A percentile compares a stretch with the other conserved stretches of the same genome.
phyloP scores from a whole-genome alignment of 1,284 basidiomycete genomes.

The Boletus holoroseus region DNA sequence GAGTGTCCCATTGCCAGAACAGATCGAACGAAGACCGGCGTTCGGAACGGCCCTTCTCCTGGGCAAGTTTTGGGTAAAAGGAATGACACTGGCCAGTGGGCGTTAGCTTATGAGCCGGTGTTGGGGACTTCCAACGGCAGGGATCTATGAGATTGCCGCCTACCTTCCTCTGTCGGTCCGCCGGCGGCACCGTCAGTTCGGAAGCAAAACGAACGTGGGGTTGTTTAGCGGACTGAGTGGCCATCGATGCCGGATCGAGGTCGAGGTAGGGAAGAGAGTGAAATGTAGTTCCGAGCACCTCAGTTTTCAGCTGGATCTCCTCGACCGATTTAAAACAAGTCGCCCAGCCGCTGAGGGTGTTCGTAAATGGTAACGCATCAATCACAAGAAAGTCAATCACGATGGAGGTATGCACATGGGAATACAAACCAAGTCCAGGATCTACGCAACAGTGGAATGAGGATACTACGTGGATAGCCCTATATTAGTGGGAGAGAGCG shows the following conservation, averaged over 20 bases:
- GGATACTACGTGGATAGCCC: not conserved
- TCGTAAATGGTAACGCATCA: not conserved
- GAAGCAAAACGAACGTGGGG: slow-evolving; percentile 25
- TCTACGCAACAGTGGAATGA: not conserved
- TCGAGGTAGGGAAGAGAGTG: not conserved
- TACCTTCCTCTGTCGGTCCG: slow-evolving; percentile 24
- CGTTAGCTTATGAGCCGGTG: not conserved
- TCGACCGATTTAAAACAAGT: slow-evolving; percentile 13
- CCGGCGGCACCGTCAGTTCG: slow-evolving; percentile 19
- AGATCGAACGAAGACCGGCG: slow-evolving; percentile 34
- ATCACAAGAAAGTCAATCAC: slow-evolving; percentile 8
- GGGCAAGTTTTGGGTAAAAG: slow-evolving; percentile 39
- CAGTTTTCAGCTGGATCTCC: not conserved
- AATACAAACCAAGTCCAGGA: slow-evolving; percentile 7
- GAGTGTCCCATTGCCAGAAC: slow-evolving; percentile 33
- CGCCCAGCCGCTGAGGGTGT: not conserved
- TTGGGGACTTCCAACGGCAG: not conserved
- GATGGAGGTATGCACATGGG: slow-evolving; percentile 6
- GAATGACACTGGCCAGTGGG: slow-evolving; percentile 22
- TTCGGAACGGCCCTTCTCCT: slow-evolving; percentile 33
- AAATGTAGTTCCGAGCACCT: not conserved
- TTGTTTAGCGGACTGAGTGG: not conserved
- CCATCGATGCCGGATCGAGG: slow-evolving; percentile 24
- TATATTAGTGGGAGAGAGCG: not conserved
- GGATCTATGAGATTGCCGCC: not conserved